phyloP scores from a whole-genome alignment of 768 basidiomycete species.

The Pleurotus tuoliensis region DNA sequence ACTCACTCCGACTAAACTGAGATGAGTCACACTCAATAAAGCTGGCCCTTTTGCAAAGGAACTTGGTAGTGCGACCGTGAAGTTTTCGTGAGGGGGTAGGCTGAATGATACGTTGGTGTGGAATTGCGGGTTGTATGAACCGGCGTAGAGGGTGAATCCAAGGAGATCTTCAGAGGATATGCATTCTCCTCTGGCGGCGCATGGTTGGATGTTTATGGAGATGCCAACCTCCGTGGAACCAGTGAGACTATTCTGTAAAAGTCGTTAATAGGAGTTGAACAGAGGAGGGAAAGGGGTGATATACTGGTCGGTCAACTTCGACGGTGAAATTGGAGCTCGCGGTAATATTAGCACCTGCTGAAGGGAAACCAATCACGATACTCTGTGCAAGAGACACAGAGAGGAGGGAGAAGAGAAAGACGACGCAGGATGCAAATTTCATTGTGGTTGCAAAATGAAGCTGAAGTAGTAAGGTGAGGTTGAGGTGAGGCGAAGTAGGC shows the following conservation, averaged over 20 bases:
- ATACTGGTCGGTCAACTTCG: constrained; percentile 45
- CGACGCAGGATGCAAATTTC: too few species aligned
- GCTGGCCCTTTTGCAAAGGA: constrained; percentile 9
- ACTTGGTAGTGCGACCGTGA: constrained; percentile 21
- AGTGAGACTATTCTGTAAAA: constrained; percentile 30
- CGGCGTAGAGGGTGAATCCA: constrained; percentile 45
- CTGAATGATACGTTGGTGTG: constrained; percentile 15
- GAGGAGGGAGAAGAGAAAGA: constrained; percentile 16
- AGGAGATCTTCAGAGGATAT: constrained; percentile 21
- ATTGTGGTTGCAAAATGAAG: too few species aligned
- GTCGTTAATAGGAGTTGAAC: not conserved
- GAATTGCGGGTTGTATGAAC: constrained; percentile 34
- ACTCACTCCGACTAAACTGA: constrained; percentile 15
- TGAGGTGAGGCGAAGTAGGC: too few species aligned
- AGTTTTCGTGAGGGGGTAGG: constrained; percentile 29
- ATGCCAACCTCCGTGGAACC: constrained; percentile 41
- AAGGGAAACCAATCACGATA: constrained; percentile 36
- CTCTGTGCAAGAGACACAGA: constrained; percentile 36
- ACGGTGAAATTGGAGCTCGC: constrained; percentile 37
- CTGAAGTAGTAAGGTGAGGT: too few species aligned
- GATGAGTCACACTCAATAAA: constrained; percentile 14
- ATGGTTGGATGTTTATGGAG: constrained; percentile 40
- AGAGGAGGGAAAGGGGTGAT: constrained; percentile 12
- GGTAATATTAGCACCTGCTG: constrained; percentile 25
- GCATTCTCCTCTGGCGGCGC: constrained; percentile 17